Conservation (phyloP, 805 yeast species). For the Ogataea salicorniae region DNA sequence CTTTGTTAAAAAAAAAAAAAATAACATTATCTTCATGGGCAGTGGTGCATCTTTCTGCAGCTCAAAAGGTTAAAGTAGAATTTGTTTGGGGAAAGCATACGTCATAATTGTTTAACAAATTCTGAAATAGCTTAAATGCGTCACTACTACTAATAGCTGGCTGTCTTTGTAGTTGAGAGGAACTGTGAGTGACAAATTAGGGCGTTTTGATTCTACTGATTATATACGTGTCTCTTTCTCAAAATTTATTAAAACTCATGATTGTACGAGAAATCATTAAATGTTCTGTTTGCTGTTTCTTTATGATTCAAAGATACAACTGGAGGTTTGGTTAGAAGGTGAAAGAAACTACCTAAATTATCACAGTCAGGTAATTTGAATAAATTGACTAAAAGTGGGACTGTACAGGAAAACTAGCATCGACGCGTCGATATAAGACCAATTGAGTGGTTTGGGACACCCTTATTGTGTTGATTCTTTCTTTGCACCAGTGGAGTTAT, state of each 20-base stretch:
- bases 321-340: too few species aligned
- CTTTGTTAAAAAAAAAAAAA: slow-evolving; percentile 45
- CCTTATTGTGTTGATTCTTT: too few species aligned
- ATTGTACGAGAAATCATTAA: background rate
- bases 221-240: slow-evolving; percentile 13
- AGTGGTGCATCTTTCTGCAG: background rate
- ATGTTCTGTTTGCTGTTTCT: background rate
- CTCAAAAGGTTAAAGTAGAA: background rate
- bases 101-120: slow-evolving; percentile 13
- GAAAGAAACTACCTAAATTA: too few species aligned
- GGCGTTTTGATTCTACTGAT: slow-evolving; percentile 18
- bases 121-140: background rate
- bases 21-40: background rate
- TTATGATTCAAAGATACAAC: background rate
- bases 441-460: too few species aligned
- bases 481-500: too few species aligned
- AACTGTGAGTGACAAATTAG: background rate
- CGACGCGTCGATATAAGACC: too few species aligned
- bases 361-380: too few species aligned
- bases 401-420: too few species aligned
- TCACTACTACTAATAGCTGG: background rate
- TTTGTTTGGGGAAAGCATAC: background rate
- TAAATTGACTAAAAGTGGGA: too few species aligned
- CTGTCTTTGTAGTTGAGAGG: slow-evolving; percentile 7
- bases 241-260: background rate